Evolutionary conservation across 805 yeast genomes (phyloP).

Genomic region (Yamadazyma kitorensis): DNA sequence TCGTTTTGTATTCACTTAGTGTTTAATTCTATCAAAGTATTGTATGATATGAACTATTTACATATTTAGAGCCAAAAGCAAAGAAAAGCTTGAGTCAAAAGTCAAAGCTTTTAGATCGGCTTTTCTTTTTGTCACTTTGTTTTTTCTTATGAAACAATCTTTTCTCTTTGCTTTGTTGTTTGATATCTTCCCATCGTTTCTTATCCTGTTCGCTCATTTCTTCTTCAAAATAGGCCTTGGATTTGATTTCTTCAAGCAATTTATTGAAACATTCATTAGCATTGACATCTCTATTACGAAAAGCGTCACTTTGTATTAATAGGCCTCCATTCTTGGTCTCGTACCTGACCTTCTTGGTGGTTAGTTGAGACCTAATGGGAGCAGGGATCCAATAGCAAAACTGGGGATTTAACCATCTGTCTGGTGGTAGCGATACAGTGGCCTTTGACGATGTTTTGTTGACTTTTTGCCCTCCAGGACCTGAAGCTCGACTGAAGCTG

Average conservation of each 20-base stretch:
- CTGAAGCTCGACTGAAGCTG: slow-evolving; percentile 60
- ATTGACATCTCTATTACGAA: slow-evolving; percentile 59
- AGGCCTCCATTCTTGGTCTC: slow-evolving; percentile 54
- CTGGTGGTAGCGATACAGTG: slow-evolving; percentile 47
- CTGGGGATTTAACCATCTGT: slow-evolving; percentile 41
- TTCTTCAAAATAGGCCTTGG: slow-evolving; percentile 42
- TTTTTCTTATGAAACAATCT: slow-evolving; percentile 33
- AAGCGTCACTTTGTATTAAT: slow-evolving; percentile 57
- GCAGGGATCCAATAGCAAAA: slow-evolving; percentile 58
- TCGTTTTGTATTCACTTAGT: no score
- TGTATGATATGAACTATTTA: no score
- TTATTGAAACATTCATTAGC: slow-evolving; percentile 58
- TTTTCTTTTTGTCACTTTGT: slow-evolving; percentile 37
- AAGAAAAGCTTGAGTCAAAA: no score
- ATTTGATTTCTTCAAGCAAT: slow-evolving; percentile 50
- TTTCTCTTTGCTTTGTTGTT: slow-evolving; percentile 28
- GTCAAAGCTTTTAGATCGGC: slow-evolving; percentile 35
- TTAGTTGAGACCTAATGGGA: slow-evolving; percentile 43
- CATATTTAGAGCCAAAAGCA: no score
- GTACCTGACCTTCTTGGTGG: slow-evolving; percentile 43
- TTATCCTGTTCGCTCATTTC: slow-evolving; percentile 47
- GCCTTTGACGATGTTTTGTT: slow-evolving; percentile 72
- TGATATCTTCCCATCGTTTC: slow-evolving; percentile 49
- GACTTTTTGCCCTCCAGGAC: slow-evolving; percentile 89
- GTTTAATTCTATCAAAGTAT: neutral